Percentiles rank a stretch among this genome's conserved stretches.
phyloP scores from a whole-genome alignment of 305 asterid species.

The Striga hermonthica region DNA sequence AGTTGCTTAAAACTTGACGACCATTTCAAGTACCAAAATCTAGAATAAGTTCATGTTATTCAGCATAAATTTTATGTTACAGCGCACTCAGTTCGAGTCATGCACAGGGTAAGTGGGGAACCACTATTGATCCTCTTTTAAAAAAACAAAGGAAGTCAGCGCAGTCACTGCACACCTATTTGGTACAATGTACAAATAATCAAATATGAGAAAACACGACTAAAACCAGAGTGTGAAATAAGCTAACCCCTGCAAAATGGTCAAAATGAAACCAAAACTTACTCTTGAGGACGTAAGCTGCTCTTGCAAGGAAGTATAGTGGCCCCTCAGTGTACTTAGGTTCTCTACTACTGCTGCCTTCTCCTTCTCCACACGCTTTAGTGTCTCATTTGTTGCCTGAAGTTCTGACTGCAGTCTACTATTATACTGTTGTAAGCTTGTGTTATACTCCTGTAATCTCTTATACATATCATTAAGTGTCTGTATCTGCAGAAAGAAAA shows the following conservation, averaged over 20 bases:
- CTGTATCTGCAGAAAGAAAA: slow-evolving; percentile 48
- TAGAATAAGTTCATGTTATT: neutral
- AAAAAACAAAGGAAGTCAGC: neutral
- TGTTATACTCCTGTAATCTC: slow-evolving; percentile 67
- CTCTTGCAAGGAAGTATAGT: slow-evolving; percentile 64
- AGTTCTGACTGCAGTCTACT: slow-evolving; percentile 68
- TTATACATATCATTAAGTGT: slow-evolving; percentile 56
- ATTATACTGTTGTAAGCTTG: slow-evolving; percentile 72
- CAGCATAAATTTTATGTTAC: neutral
- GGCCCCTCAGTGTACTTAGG: slow-evolving; percentile 74
- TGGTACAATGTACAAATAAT: neutral
- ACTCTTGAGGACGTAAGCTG: slow-evolving; percentile 70
- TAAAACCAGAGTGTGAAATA: neutral
- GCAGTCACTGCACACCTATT: neutral
- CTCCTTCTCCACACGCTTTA: slow-evolving; percentile 71
- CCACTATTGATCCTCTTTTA: too few relatives aligned
- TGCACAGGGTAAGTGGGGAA: too few relatives aligned
- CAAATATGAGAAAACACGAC: neutral
- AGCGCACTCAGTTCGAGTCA: neutral
- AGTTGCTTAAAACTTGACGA: neutral
- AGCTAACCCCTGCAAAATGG: neutral
- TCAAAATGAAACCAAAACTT: slow-evolving; percentile 27
- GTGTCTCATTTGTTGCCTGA: slow-evolving; percentile 51
- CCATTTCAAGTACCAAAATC: neutral
- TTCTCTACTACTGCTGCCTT: slow-evolving; percentile 72